These are phyloP conservation scores for Fusarium secorum DNA, from an alignment of 2,329 filamentous ascomycete genomes.

Conservation along the genomic window DNA sequence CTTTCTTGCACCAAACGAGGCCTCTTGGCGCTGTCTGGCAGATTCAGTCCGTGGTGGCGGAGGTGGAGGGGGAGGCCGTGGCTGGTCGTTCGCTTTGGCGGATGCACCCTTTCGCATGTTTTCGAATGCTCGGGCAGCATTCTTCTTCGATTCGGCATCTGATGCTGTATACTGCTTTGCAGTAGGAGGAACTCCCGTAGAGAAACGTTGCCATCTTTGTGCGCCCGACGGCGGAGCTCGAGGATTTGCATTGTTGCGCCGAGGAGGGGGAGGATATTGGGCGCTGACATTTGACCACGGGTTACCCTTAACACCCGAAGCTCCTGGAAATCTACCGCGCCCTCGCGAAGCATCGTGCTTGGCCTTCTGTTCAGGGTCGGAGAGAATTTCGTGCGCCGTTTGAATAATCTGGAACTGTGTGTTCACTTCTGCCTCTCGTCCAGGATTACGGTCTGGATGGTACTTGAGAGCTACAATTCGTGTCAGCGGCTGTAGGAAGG, in stretches of 20 bases:
- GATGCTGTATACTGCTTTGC: conserved; percentile 50
- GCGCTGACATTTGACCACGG: conserved; percentile 61
- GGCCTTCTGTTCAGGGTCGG: conserved; percentile 57
- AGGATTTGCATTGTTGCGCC: conserved; percentile 43
- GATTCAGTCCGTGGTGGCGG: conserved; percentile 59
- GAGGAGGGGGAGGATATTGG: conserved; percentile 61
- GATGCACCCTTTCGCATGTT: conserved; percentile 53
- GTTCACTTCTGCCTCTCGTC: conserved; percentile 79
- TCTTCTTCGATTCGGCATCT: conserved; percentile 51
- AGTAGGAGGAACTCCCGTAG: conserved; percentile 52
- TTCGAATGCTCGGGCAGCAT: conserved; percentile 53
- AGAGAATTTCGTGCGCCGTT: conserved; percentile 79
- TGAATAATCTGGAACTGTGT: conserved; percentile 87
- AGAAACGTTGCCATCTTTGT: conserved; percentile 56
- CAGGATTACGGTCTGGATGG: conserved; percentile 89
- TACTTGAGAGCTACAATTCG: conserved; percentile 74
- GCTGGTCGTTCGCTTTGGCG: conserved; percentile 39
- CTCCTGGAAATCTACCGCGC: conserved; percentile 52
- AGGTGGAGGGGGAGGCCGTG: conserved; percentile 46
- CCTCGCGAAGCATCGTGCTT: conserved; percentile 61
- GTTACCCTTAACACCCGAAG: conserved; percentile 65
- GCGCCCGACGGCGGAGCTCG: conserved; percentile 48
- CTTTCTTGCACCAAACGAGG: conserved; percentile 61
- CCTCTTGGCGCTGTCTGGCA: conserved; percentile 62
- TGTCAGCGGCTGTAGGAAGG: conserved; percentile 36